Conservation (phyloP, 768 basidiomycete genomes). For the Suillus subaureus region DNA sequence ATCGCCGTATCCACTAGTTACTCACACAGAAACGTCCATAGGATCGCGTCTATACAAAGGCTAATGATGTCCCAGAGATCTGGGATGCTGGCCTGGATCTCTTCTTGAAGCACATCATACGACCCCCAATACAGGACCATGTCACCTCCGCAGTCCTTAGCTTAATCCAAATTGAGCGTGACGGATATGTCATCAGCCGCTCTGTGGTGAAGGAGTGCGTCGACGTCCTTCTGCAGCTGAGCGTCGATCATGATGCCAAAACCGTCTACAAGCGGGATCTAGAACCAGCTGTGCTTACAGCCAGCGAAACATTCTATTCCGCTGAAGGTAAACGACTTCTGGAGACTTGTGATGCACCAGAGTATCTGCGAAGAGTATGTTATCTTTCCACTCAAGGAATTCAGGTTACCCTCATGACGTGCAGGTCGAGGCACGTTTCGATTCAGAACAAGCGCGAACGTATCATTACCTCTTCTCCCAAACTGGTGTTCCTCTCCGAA, state of each 20-base stretch:
- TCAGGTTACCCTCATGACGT: constrained; percentile 17
- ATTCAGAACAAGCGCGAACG: constrained; percentile 81
- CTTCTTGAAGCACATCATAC: constrained; percentile 82
- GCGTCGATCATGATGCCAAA: constrained; percentile 46
- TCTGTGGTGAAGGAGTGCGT: constrained; percentile 88
- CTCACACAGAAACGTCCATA: constrained; percentile 34
- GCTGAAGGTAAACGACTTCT: constrained; percentile 72
- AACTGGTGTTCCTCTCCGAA: constrained; percentile 67
- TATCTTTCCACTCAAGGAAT: background rate
- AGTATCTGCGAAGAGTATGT: constrained; percentile 74
- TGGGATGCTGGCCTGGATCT: constrained; percentile 81
- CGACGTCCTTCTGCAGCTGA: constrained; percentile 77
- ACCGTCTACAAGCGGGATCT: constrained; percentile 83
- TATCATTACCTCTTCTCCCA: constrained; percentile 83
- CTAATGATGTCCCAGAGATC: constrained; percentile 75
- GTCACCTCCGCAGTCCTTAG: constrained; percentile 80
- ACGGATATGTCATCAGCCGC: constrained; percentile 89
- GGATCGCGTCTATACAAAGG: constrained; percentile 88
- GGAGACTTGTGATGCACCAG: constrained; percentile 74
- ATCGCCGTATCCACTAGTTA: constrained; percentile 10
- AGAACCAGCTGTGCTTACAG: constrained; percentile 77
- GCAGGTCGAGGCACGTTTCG: constrained; percentile 80
- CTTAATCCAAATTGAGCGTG: constrained; percentile 89
- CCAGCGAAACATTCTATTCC: constrained; percentile 80
- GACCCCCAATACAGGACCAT: constrained; percentile 80